These are phyloP conservation scores for Colletotrichum caudatum DNA, from an alignment of 2,329 filamentous ascomycete species.

Conservation along the genomic window DNA sequence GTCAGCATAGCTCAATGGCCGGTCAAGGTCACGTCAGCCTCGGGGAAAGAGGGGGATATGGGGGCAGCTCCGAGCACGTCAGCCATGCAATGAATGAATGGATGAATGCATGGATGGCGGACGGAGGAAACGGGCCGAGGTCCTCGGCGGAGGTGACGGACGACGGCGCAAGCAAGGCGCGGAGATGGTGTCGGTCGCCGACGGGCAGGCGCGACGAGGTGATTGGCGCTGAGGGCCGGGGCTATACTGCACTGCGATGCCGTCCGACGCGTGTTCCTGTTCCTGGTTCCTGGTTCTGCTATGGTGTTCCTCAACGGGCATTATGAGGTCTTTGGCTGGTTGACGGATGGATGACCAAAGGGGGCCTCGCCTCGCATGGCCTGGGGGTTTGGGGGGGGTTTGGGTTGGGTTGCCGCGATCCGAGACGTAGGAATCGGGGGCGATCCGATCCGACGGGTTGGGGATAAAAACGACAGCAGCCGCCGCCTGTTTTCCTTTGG, in stretches of 20 bases:
- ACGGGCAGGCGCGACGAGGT: constrained; percentile 8
- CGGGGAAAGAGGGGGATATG: too few species aligned
- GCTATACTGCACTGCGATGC: constrained; percentile 1
- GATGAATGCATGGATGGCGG: too few species aligned
- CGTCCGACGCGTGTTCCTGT: background rate
- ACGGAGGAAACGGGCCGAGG: background rate
- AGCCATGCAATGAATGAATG: background rate
- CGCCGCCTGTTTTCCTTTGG: background rate
- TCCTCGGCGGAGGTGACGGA: background rate
- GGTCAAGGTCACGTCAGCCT: constrained; percentile 31
- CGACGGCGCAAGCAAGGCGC: background rate
- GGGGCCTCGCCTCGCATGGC: background rate
- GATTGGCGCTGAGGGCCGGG: background rate
- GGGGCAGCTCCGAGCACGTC: constrained; percentile 19
- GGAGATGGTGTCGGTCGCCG: constrained; percentile 5
- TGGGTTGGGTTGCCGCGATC: constrained; percentile 1
- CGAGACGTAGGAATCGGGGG: background rate
- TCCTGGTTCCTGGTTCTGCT: background rate
- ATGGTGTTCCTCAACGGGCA: background rate
- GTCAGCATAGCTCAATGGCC: background rate
- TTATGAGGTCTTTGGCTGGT: background rate
- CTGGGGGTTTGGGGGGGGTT: background rate
- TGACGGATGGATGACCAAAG: background rate
- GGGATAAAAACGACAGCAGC: constrained; percentile 14
- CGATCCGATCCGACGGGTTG: background rate